phyloP scores from a whole-genome alignment of 1,139 yeast genomes.

The Lodderomyces beijingensis region DNA sequence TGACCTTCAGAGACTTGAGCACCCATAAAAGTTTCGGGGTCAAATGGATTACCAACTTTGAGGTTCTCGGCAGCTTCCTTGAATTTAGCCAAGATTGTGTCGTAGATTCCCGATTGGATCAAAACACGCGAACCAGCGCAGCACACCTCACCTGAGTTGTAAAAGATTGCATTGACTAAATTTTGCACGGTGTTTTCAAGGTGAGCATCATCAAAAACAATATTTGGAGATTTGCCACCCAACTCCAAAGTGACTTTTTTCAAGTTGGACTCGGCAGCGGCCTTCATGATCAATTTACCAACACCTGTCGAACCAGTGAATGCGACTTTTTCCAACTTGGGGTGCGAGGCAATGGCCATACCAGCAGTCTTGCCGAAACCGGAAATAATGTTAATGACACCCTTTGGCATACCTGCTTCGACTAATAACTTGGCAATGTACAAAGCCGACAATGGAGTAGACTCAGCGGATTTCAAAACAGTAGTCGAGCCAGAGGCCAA shows the following conservation, averaged over 20 bases:
- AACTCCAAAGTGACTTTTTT: slow-evolving; percentile 81
- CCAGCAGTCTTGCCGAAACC: slow-evolving; percentile 82
- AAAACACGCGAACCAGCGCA: slow-evolving; percentile 83
- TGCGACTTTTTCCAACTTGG: slow-evolving; percentile 69
- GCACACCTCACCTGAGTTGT: slow-evolving; percentile 86
- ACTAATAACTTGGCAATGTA: slow-evolving; percentile 54
- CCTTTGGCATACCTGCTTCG: slow-evolving; percentile 76
- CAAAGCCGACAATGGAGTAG: slow-evolving; percentile 78
- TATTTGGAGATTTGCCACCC: slow-evolving; percentile 85
- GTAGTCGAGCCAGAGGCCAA: slow-evolving; percentile 78
- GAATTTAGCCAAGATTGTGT: slow-evolving; percentile 56
- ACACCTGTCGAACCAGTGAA: slow-evolving; percentile 84
- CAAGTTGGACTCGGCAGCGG: slow-evolving; percentile 63
- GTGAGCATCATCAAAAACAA: slow-evolving; percentile 72
- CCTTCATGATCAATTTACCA: slow-evolving; percentile 71
- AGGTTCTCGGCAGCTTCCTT: slow-evolving; percentile 53
- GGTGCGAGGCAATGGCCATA: slow-evolving; percentile 66
- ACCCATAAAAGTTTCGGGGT: slow-evolving; percentile 70
- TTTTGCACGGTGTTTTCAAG: slow-evolving; percentile 58
- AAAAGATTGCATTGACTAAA: slow-evolving; percentile 51
- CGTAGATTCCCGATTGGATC: slow-evolving; percentile 74
- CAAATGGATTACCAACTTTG: slow-evolving; percentile 76
- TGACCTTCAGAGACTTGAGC: slow-evolving; percentile 79
- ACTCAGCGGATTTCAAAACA: slow-evolving; percentile 77
- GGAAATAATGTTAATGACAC: slow-evolving; percentile 70